Evolutionary conservation across 108 stramenopile genomes (phyloP).

Genomic region (Nitzschia inconspicua): DNA sequence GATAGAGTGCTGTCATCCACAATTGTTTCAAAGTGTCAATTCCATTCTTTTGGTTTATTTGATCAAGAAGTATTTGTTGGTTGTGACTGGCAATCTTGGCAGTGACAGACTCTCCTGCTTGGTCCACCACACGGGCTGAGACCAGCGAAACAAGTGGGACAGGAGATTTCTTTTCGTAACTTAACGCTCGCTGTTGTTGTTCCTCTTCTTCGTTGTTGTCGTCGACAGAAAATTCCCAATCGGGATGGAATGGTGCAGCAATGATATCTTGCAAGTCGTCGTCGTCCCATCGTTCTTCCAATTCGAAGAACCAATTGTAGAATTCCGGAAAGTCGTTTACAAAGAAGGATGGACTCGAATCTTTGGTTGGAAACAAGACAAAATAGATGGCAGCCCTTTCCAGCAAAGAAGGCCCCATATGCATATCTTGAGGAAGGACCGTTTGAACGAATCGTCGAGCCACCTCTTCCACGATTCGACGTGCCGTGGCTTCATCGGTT

Average conservation of each 20-base stretch:
- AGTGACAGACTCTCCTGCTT: slow-evolving; percentile 44
- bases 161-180: slow-evolving; percentile 66
- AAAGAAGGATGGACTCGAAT: neutral
- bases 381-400: slow-evolving; percentile 68
- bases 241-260: slow-evolving; percentile 74
- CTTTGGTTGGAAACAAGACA: slow-evolving; percentile 24
- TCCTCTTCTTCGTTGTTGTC: neutral
- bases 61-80: slow-evolving; percentile 34
- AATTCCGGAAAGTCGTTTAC: slow-evolving; percentile 44
- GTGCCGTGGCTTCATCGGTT: no score
- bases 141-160: slow-evolving; percentile 68
- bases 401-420: slow-evolving; percentile 12
- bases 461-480: neutral
- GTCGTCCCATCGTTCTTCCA: slow-evolving; percentile 58
- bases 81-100: slow-evolving; percentile 54
- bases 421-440: no score
- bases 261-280: slow-evolving; percentile 48
- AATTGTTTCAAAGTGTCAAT: no score
- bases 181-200: slow-evolving; percentile 10
- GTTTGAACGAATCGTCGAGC: slow-evolving; percentile 20
- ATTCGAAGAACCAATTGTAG: slow-evolving; percentile 57
- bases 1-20: no score
- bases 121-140: slow-evolving; percentile 58
- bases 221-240: slow-evolving; percentile 48
- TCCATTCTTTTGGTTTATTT: no score